Evolutionary conservation across 2,329 filamentous ascomycete genomes (phyloP), one percentile per base, ranked within the genome.

Genomic region (Sclerotinia nivalis): DNA sequence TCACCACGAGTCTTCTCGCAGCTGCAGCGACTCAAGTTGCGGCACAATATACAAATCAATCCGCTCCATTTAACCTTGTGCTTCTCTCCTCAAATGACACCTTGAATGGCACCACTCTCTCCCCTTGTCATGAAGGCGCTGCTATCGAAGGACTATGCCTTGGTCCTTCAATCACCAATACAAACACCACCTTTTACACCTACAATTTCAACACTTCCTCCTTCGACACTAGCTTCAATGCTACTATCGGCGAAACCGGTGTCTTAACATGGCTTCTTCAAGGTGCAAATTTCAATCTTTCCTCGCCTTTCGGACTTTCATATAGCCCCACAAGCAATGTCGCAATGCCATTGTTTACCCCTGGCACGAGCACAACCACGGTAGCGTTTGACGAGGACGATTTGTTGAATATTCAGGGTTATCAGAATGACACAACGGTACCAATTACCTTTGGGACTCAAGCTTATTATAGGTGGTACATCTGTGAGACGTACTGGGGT

Each of bases 121-220:
- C 74, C 7, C 75, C 83, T 69, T 85, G 83, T 76, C 83, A 84
- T 74, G 79, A 80, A 70, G 83, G 83, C 43, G 83, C 83, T 28
- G 83, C 80, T 6, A 83, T 84, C 67, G 83, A 84, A 74, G 80
- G 77, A 15, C 80, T 84, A 68, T 84, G 83, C 72, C 71, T 82
- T 25, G 70, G 73, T 61, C 70, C 74, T 56, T 61, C 34, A 13
- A 47, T 69, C 64, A 62, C 56, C 49, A 52, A 52, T 22, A 54
- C 71, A 73, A 50, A 75, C 71, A 62, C 71, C 64, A 71, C 76
- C 52, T 69, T 56, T 47, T 31, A 69, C 15, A 49, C 70, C 31
- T 77, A 70, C 72, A 74, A 65, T 34, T 75, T 75, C 71, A 75
- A 76, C 67, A 70, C 75, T 50, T 74, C 69, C 59, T 75, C 72